A percentile compares a stretch with the other conserved stretches of the same genome.
Evolutionary conservation across 148 eudicot genomes (phyloP).

Genomic region (Heliosperma pusillum): DNA sequence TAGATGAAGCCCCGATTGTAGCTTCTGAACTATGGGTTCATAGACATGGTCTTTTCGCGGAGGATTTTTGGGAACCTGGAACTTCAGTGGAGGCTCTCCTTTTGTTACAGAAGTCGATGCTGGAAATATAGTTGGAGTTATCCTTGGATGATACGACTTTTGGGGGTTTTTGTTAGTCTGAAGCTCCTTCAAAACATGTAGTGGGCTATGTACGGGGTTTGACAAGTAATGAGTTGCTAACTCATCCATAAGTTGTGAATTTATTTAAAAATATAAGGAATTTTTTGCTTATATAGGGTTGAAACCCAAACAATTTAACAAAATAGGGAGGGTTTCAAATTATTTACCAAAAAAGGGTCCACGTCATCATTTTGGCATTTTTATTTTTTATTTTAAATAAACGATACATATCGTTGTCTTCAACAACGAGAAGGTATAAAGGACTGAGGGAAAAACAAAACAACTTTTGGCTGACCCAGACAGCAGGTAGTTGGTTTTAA

Average conservation of each 20-base stretch:
- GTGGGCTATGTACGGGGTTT: conserved; percentile 83
- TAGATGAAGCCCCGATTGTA: conserved; percentile 34
- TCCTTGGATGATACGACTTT: conserved; percentile 52
- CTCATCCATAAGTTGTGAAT: conserved; percentile 69
- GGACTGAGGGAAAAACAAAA: too few relatives aligned
- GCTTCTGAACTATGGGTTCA: conserved; percentile 25
- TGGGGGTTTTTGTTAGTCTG: conserved; percentile 38
- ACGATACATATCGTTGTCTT: too few relatives aligned
- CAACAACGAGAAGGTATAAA: too few relatives aligned
- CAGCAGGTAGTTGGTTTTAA: too few relatives aligned
- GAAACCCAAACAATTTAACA: too few relatives aligned
- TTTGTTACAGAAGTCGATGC: conserved; percentile 70
- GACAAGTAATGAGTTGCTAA: conserved; percentile 51
- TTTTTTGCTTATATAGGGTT: too few relatives aligned
- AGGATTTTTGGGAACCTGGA: conserved; percentile 29
- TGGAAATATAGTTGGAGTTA: conserved; percentile 83
- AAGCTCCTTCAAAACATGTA: conserved; percentile 62
- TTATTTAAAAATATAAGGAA: conserved; percentile 68
- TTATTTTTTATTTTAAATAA: too few relatives aligned
- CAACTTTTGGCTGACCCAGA: too few relatives aligned
- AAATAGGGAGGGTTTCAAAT: too few relatives aligned
- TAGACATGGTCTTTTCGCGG: too few relatives aligned
- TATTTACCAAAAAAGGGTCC: too few relatives aligned
- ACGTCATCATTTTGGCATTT: too few relatives aligned
- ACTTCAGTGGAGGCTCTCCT: conserved; percentile 69